Percentiles rank a stretch among this genome's conserved stretches.
Evolutionary conservation across 768 basidiomycete genomes (phyloP).

Genomic region (Leccinellum albellum): DNA sequence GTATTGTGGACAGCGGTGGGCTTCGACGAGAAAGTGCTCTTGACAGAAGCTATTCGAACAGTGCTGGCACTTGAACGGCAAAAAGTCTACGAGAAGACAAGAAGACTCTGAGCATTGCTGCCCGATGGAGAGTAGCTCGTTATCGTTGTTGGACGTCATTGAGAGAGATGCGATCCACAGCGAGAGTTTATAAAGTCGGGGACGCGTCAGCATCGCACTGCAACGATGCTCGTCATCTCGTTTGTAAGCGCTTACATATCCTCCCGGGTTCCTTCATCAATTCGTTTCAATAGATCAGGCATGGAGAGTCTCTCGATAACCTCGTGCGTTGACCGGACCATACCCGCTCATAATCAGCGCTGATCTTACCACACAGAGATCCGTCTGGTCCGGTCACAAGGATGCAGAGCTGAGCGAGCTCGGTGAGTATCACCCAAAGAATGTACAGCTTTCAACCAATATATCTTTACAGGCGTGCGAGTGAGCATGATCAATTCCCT

Average conservation of each 20-base stretch:
- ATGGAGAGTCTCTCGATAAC: constrained; percentile 78
- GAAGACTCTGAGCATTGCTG: constrained; percentile 64
- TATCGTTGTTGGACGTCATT: constrained; percentile 31
- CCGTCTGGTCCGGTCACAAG: constrained; percentile 71
- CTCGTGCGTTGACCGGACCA: constrained; percentile 36
- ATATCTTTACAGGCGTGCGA: constrained; percentile 46
- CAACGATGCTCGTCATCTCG: constrained; percentile 21
- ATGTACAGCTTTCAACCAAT: constrained; percentile 1
- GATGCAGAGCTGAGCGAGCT: constrained; percentile 74
- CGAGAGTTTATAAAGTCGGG: constrained; percentile 18
- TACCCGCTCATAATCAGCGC: neutral
- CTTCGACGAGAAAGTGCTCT: constrained; percentile 70
- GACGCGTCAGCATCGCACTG: constrained; percentile 22
- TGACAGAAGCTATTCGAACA: constrained; percentile 69
- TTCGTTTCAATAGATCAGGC: constrained; percentile 49
- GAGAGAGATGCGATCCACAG: neutral
- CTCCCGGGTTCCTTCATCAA: neutral
- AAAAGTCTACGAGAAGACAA: constrained; percentile 75
- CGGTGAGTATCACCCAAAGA: constrained; percentile 41
- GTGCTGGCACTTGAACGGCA: constrained; percentile 85
- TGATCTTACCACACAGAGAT: constrained; percentile 28
- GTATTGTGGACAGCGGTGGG: constrained; percentile 66
- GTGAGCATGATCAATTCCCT: constrained; percentile 29
- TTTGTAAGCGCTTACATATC: constrained; percentile 18
- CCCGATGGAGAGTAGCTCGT: constrained; percentile 63